Evolutionary conservation across 345 rosid species (phyloP), one percentile per base, ranked within the genome.

Genomic region (Mercurialis annua): DNA sequence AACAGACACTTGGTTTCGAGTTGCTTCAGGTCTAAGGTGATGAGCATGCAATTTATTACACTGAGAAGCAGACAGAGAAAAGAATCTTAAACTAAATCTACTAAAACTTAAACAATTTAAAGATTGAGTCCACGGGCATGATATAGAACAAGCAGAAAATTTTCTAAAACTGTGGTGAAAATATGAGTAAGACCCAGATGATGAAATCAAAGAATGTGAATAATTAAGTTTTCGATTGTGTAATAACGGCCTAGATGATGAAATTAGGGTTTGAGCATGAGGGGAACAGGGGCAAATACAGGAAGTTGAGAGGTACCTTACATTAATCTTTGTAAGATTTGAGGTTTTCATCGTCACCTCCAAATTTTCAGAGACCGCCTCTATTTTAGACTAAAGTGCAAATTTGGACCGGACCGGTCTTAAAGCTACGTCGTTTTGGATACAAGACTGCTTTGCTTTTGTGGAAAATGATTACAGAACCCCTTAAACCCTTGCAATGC

Each of bases 1-100:
- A 38, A 70, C 59, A 0, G 58, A 56, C 12, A 60, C 69, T 51
- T 76, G 70, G 20, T 23, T 56, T 23, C 24, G 26, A 47, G 66
- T 59, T 6, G 68, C 66, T 46, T 40, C 47, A 47, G 38, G 60
- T 34, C 42, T 65, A 11, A 48, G 12, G 23, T 34, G 42, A 36
- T 21, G n/a, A 47, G 43, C 18, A 18, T 6, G 40, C 59, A 44
- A 49, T 16, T 51, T 38, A 14, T 44, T 20, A 57, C 8, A 33
- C 16, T 11, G 34, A 38, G 44, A 43, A 42, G 6, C 43, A 65
- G 57, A 24, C 10, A 36, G 27, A 18, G 59, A 65, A 47, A 58
- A 72, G 50, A 38, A 17, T 29, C 76, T 54, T 38, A 58, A 42
- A 30, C 3, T 14, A 67, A 1, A 29, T 23, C 44, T 34, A 47